Evolutionary conservation across 2,329 filamentous ascomycete species (phyloP).

Genomic region (Fonsecaea nubica): DNA sequence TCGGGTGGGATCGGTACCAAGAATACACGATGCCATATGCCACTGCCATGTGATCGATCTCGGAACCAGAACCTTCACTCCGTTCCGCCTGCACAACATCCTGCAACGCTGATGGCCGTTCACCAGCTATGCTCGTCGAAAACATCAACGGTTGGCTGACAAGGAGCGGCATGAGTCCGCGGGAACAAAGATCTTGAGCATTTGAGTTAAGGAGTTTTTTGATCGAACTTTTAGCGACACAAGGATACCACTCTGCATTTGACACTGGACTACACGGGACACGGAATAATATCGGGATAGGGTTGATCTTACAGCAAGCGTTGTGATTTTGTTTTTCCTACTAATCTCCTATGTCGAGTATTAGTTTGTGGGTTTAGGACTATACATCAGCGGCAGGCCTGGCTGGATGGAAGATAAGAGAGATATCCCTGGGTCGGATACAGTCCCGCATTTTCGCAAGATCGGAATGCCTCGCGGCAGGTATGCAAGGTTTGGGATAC

Average conservation of each 20-base stretch:
- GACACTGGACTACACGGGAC: conserved; percentile 37
- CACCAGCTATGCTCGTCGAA: conserved; percentile 10
- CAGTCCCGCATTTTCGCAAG: conserved; percentile 55
- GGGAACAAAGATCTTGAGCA: conserved; percentile 49
- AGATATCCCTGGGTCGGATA: conserved; percentile 46
- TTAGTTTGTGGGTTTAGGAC: conserved; percentile 33
- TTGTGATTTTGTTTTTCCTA: conserved; percentile 46
- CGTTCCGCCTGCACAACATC: conserved; percentile 57
- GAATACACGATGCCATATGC: conserved; percentile 76
- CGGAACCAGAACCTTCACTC: conserved; percentile 60
- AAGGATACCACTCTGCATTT: conserved; percentile 52
- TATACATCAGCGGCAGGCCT: conserved; percentile 49
- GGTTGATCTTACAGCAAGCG: conserved; percentile 59
- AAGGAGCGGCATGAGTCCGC: conserved; percentile 37
- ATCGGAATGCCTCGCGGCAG: conserved; percentile 58
- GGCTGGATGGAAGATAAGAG: conserved; percentile 50
- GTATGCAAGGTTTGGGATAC: conserved; percentile 51
- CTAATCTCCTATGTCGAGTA: conserved; percentile 35
- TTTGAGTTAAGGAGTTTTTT: conserved; percentile 37
- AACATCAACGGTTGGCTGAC: conserved; percentile 2
- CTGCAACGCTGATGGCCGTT: conserved; percentile 13
- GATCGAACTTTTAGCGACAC: conserved; percentile 54
- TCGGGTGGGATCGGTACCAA: conserved; percentile 85
- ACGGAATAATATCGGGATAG: conserved; percentile 46
- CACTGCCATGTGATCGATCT: conserved; percentile 81